phyloP scores from a whole-genome alignment of 805 yeast species.

The Ogataea haglerorum region DNA sequence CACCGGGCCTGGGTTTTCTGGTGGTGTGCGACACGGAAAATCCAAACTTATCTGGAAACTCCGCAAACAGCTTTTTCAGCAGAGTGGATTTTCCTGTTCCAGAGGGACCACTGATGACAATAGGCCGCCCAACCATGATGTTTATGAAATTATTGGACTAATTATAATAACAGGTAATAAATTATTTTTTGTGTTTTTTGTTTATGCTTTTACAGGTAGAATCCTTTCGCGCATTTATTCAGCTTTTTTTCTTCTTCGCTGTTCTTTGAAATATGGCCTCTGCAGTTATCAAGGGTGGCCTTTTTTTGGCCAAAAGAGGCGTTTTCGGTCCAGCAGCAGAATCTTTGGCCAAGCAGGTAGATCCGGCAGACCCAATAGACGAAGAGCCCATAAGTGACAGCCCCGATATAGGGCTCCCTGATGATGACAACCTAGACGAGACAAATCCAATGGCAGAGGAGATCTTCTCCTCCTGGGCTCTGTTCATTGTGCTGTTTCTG shows the following conservation, averaged over 20 bases:
- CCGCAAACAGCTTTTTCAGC: conserved; percentile 83
- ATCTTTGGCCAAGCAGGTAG: conserved; percentile 10
- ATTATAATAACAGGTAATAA: conserved; percentile 8
- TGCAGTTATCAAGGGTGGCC: conserved; percentile 19
- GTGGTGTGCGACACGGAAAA: conserved; percentile 94
- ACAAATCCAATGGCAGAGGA: conserved; percentile 90
- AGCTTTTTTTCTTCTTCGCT: conserved; percentile 6
- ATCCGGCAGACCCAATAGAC: conserved; percentile 33
- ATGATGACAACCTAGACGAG: conserved; percentile 48
- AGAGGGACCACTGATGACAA: conserved; percentile 96
- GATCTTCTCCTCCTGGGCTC: conserved; percentile 96
- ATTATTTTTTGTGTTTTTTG: conserved; percentile 1
- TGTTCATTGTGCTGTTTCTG: conserved; percentile 77
- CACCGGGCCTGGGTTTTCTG: conserved; percentile 88
- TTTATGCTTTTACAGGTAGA: neutral
- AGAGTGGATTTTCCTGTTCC: conserved; percentile 96
- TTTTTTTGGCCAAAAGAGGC: conserved; percentile 24
- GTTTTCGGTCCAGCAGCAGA: conserved; percentile 23
- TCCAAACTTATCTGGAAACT: conserved; percentile 86
- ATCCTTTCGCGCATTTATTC: neutral
- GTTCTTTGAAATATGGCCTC: conserved; percentile 19
- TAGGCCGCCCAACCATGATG: conserved; percentile 57
- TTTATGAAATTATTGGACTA: neutral
- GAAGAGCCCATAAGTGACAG: conserved; percentile 35
- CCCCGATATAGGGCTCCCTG: conserved; percentile 47